phyloP scores from a whole-genome alignment of 2,329 filamentous ascomycete species.

The Delphinella strobiligena region DNA sequence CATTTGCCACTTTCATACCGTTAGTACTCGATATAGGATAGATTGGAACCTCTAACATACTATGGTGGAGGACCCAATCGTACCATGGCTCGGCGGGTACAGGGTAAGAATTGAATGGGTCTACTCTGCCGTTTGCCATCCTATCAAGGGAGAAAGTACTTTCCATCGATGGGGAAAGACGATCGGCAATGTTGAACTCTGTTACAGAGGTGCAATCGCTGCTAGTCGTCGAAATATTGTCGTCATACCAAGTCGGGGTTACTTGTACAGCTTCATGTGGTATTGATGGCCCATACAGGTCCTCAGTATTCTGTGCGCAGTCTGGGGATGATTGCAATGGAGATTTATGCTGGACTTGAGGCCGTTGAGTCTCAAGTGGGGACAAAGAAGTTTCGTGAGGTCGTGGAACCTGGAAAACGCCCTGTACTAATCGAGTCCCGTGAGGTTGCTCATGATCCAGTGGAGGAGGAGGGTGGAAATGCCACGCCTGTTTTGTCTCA shows the following conservation, averaged over 20 bases:
- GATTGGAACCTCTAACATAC: constrained; percentile 10
- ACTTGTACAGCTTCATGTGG: background rate
- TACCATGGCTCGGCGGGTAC: constrained; percentile 20
- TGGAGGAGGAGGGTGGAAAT: background rate
- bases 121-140: constrained; percentile 8
- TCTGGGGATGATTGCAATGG: background rate
- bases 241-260: background rate
- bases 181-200: background rate
- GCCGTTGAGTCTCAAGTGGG: background rate
- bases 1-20: constrained; percentile 15
- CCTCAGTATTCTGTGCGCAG: background rate
- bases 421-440: no score
- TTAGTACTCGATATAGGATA: background rate
- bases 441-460: background rate
- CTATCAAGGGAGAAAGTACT: constrained; percentile 4
- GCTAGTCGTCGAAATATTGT: background rate
- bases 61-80: constrained; percentile 19
- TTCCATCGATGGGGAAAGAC: background rate
- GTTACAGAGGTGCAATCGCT: background rate
- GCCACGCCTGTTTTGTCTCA: no score
- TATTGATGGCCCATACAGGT: no score
- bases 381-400: background rate
- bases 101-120: constrained; percentile 21
- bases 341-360: background rate
- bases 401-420: no score